Percentiles rank a stretch among this genome's conserved stretches.
Evolutionary conservation across 106 monocot genomes (phyloP).

Genomic region (Dioscorea alata): DNA sequence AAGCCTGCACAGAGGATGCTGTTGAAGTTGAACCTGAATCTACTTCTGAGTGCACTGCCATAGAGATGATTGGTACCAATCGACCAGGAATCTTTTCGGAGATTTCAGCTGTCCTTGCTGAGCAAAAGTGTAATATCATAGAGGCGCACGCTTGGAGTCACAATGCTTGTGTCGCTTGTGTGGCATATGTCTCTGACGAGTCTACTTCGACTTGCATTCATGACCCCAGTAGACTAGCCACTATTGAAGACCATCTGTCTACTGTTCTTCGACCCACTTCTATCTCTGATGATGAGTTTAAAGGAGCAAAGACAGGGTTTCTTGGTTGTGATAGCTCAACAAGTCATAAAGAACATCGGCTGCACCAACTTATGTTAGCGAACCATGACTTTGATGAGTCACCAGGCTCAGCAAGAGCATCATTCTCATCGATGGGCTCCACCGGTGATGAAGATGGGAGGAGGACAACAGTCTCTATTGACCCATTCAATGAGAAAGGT

Average conservation of each 20-base stretch:
- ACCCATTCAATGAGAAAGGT: constrained; percentile 44
- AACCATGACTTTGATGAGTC: constrained; percentile 38
- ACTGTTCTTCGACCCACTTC: constrained; percentile 35
- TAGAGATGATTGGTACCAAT: constrained; percentile 59
- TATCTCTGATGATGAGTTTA: constrained; percentile 9
- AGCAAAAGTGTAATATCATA: constrained; percentile 54
- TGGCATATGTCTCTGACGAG: constrained; percentile 52
- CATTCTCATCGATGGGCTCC: constrained; percentile 4
- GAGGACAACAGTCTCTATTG: constrained; percentile 40
- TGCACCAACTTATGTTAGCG: constrained; percentile 72
- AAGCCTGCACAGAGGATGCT: constrained; percentile 5
- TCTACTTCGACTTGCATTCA: constrained; percentile 35
- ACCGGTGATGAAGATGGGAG: constrained; percentile 16
- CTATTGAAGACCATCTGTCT: constrained; percentile 59
- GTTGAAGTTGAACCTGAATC: constrained; percentile 7
- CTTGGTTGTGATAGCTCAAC: constrained; percentile 29
- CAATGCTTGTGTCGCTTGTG: constrained; percentile 57
- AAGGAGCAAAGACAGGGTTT: constrained; percentile 29
- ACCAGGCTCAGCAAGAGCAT: not conserved
- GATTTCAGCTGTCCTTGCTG: constrained; percentile 68
- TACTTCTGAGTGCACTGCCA: constrained; percentile 28
- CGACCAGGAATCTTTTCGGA: constrained; percentile 72
- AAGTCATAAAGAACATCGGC: constrained; percentile 36
- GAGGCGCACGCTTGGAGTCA: constrained; percentile 83
- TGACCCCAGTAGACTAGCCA: constrained; percentile 42